Evolutionary conservation across 2,329 filamentous ascomycete genomes (phyloP).

Genomic region (Gnomoniopsis smithogilvyi): DNA sequence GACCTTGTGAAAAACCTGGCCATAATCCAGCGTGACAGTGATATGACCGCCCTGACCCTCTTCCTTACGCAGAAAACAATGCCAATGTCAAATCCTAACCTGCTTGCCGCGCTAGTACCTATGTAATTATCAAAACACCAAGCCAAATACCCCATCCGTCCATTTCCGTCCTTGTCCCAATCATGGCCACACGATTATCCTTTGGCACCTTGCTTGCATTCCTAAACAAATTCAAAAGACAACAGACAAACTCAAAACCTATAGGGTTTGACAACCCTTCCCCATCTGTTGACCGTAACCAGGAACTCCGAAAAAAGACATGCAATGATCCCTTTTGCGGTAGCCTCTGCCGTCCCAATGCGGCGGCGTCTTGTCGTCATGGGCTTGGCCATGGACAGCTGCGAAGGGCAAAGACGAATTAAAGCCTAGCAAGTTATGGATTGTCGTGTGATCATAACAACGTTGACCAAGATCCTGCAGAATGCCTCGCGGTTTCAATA

Average conservation of each 20-base stretch:
- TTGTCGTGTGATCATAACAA: constrained; percentile 4
- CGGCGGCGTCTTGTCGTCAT: background rate
- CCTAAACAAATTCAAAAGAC: constrained; percentile 2
- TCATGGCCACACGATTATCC: constrained; percentile 14
- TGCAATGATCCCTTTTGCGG: background rate
- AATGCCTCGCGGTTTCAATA: background rate
- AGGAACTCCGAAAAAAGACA: constrained; percentile 14
- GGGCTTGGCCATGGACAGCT: background rate
- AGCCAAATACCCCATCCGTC: constrained; percentile 5
- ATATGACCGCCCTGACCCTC: no score
- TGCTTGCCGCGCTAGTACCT: background rate
- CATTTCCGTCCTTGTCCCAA: constrained; percentile 5
- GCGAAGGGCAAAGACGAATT: background rate
- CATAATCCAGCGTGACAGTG: no score
- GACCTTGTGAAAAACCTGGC: no score
- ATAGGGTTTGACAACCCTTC: background rate
- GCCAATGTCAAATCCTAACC: background rate
- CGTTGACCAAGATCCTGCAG: background rate
- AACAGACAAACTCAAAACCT: constrained; percentile 1
- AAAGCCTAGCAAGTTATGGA: background rate
- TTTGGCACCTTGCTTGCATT: constrained; percentile 7
- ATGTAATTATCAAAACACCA: background rate
- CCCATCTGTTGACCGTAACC: background rate
- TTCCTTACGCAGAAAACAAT: background rate
- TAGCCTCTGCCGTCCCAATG: background rate